A percentile compares a stretch with the other conserved stretches of the same genome.
phyloP scores from a whole-genome alignment of 2,329 filamentous ascomycete species.

The Erysiphe pulchra region DNA sequence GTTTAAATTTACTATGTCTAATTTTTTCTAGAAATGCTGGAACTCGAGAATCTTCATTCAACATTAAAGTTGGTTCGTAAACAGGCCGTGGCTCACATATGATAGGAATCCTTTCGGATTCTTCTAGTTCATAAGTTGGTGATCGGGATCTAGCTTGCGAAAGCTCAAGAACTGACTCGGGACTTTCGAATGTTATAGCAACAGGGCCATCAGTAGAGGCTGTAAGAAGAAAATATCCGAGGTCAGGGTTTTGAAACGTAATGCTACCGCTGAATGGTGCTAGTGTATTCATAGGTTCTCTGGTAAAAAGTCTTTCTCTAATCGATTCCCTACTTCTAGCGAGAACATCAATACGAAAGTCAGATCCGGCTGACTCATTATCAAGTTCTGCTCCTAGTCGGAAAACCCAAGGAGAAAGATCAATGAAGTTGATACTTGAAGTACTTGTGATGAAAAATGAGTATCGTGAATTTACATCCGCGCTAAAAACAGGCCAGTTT shows the following conservation, averaged over 20 bases:
- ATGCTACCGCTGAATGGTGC: conserved; percentile 27
- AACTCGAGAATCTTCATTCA: conserved; percentile 30
- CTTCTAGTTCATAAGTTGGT: conserved; percentile 17
- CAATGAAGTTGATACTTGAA: conserved; percentile 32
- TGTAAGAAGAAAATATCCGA: conserved; percentile 37
- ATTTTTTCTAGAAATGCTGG: conserved; percentile 28
- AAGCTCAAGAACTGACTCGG: conserved; percentile 25
- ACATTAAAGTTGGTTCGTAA: conserved; percentile 34
- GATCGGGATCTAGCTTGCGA: conserved; percentile 18
- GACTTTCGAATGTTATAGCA: conserved; percentile 30
- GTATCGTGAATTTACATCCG: conserved; percentile 34
- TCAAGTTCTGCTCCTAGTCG: conserved; percentile 34
- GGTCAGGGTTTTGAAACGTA: conserved; percentile 31
- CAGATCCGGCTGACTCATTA: conserved; percentile 28
- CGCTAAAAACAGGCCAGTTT: conserved; percentile 36
- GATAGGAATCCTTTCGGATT: conserved; percentile 21
- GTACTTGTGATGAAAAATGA: conserved; percentile 36
- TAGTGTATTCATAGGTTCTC: conserved; percentile 18
- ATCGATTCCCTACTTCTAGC: conserved; percentile 26
- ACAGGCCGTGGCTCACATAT: conserved; percentile 38
- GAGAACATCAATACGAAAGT: conserved; percentile 34
- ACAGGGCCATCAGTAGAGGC: conserved; percentile 31
- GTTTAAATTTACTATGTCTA: conserved; percentile 32
- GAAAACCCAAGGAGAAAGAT: conserved; percentile 35
- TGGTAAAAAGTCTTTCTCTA: conserved; percentile 30